These are phyloP conservation scores for Exophiala lecanii-corni DNA, from an alignment of 2,329 filamentous ascomycete genomes.

Conservation along the genomic window DNA sequence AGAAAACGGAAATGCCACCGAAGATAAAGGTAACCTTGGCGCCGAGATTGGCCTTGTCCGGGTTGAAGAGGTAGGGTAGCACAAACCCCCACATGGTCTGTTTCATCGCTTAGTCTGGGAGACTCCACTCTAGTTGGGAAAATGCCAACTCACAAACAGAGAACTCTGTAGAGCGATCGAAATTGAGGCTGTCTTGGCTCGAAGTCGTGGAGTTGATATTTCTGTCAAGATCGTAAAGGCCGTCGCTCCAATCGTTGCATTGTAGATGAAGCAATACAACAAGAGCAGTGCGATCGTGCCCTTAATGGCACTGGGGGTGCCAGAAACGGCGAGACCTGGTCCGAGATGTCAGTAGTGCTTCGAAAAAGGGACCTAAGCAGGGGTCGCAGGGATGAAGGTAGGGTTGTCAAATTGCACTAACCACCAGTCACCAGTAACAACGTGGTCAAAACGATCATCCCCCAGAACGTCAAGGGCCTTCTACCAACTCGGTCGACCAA, in stretches of 20 bases:
- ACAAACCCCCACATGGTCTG: constrained; percentile 36
- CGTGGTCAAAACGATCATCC: constrained; percentile 32
- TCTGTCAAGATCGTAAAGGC: constrained; percentile 38
- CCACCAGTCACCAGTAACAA: constrained; percentile 40
- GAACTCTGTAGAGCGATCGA: constrained; percentile 11
- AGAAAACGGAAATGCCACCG: constrained; percentile 32
- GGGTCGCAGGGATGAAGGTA: too few species aligned
- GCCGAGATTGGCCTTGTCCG: constrained; percentile 36
- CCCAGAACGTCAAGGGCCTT: constrained; percentile 34
- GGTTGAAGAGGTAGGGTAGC: constrained; percentile 37
- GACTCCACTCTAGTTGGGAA: background rate
- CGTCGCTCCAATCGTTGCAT: constrained; percentile 40
- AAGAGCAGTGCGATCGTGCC: constrained; percentile 33
- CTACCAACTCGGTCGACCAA: constrained; percentile 38
- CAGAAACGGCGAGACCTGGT: constrained; percentile 28
- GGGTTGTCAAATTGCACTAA: too few species aligned
- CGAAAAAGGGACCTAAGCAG: too few species aligned
- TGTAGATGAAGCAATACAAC: constrained; percentile 38
- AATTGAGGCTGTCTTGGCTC: constrained; percentile 35
- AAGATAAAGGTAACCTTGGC: constrained; percentile 42
- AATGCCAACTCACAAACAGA: constrained; percentile 11
- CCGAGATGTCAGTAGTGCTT: too few species aligned
- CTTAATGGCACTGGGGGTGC: constrained; percentile 9
- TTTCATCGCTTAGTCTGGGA: background rate
- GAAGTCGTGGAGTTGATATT: constrained; percentile 36